Percentiles rank a stretch among this genome's conserved stretches.
Conservation (phyloP, 2,329 filamentous ascomycete genomes). For the Alternaria longipes region DNA sequence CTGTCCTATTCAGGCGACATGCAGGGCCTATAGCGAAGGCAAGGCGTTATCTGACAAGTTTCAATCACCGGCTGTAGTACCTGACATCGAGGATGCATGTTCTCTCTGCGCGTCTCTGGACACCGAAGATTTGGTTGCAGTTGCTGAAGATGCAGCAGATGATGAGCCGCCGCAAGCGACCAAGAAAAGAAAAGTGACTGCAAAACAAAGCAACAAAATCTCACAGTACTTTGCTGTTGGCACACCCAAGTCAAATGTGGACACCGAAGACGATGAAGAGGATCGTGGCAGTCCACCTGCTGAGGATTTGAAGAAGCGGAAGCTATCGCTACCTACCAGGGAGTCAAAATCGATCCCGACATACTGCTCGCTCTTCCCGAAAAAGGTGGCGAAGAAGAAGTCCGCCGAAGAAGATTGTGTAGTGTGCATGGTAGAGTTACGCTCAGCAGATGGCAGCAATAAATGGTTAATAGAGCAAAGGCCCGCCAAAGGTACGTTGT, state of each 20-base stretch:
- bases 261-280: conserved; percentile 18
- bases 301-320: conserved; percentile 36
- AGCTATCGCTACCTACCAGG: conserved; percentile 18
- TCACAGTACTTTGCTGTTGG: conserved; percentile 43
- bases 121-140: conserved; percentile 40
- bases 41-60: conserved; percentile 29
- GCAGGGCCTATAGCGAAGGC: conserved; percentile 47
- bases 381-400: conserved; percentile 48
- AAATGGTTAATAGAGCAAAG: conserved; percentile 50
- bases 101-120: conserved; percentile 40
- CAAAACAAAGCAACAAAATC: conserved; percentile 35
- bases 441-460: conserved; percentile 18
- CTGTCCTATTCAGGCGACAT: conserved; percentile 47
- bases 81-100: conserved; percentile 46
- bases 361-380: conserved; percentile 50
- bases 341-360: conserved; percentile 25
- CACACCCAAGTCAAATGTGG: conserved; percentile 24
- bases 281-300: neutral
- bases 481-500: conserved; percentile 44
- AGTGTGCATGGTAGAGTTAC: conserved; percentile 44
- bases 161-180: conserved; percentile 23
- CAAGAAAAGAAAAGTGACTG: conserved; percentile 37
- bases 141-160: conserved; percentile 25
- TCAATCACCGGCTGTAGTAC: conserved; percentile 16
- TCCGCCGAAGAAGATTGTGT: conserved; percentile 44